These are phyloP conservation scores for Gaeumannomyces tritici DNA, from an alignment of 2,329 filamentous ascomycete genomes.

Conservation along the genomic window DNA sequence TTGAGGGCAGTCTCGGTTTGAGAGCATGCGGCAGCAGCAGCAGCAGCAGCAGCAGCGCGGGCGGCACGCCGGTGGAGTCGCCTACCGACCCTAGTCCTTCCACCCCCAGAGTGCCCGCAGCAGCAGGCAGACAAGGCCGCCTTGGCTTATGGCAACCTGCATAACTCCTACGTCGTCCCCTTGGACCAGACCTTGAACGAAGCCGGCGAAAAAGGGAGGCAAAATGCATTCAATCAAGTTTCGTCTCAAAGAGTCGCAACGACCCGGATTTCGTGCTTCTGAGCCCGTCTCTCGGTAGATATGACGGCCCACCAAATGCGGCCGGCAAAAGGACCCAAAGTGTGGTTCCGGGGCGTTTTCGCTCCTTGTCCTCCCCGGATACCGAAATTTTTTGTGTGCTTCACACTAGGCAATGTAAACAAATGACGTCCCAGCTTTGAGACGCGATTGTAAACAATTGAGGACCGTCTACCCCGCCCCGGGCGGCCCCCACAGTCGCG, in stretches of 20 bases:
- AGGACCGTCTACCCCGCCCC: not conserved
- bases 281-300: not conserved
- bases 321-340: not conserved
- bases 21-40: not conserved
- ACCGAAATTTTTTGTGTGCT: not conserved
- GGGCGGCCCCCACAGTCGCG: not conserved
- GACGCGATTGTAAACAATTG: slow-evolving; percentile 4
- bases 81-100: not conserved
- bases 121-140: not conserved
- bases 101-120: not conserved
- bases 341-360: not conserved
- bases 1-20: not conserved
- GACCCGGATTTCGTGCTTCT: not conserved
- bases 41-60: too few relatives aligned
- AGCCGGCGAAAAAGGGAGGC: not conserved
- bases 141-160: not conserved
- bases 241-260: not conserved
- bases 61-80: not conserved
- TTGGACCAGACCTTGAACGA: not conserved
- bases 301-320: not conserved
- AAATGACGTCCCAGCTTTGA: slow-evolving; percentile 5
- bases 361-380: not conserved
- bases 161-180: not conserved
- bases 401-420: slow-evolving; percentile 4
- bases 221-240: not conserved